A percentile compares a stretch with the other conserved stretches of the same genome.
Evolutionary conservation across 805 yeast genomes (phyloP).

Genomic region (Kazachstania taianensis): DNA sequence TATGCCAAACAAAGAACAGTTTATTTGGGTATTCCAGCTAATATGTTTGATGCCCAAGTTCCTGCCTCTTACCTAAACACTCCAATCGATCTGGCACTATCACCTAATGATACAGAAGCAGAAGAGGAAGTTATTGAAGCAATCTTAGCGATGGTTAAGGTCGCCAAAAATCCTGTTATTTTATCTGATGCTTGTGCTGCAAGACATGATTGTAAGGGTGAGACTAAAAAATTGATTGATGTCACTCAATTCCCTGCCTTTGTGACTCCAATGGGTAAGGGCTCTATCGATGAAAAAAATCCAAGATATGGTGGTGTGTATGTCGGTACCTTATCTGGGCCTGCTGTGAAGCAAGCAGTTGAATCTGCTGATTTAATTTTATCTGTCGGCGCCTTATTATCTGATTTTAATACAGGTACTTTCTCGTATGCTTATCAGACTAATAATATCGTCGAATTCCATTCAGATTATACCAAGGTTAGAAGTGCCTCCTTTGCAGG

Average conservation of each 20-base stretch:
- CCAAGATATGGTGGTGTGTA: slow-evolving; percentile 5
- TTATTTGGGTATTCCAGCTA: slow-evolving; percentile 5
- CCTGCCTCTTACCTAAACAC: not conserved
- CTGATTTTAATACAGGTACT: slow-evolving; percentile 6
- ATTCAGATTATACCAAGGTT: slow-evolving; percentile 4
- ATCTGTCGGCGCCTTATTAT: slow-evolving; percentile 5
- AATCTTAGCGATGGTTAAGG: slow-evolving; percentile 1
- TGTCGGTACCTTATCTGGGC: slow-evolving; percentile 5
- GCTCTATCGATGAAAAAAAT: slow-evolving; percentile 4
- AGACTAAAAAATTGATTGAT: slow-evolving; percentile 4
- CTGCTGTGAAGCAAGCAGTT: slow-evolving; percentile 2
- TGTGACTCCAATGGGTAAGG: slow-evolving; percentile 6
- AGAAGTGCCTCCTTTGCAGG: slow-evolving; percentile 3
- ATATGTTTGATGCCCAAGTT: slow-evolving; percentile 2
- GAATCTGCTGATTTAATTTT: slow-evolving; percentile 5
- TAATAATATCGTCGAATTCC: slow-evolving; percentile 4
- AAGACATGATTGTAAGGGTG: slow-evolving; percentile 3
- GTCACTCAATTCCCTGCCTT: slow-evolving; percentile 6
- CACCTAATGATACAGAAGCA: slow-evolving; percentile 3
- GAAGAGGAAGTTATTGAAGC: slow-evolving; percentile 3
- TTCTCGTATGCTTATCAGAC: slow-evolving; percentile 4
- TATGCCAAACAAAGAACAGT: slow-evolving; percentile 3
- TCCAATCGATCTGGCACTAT: slow-evolving; percentile 4
- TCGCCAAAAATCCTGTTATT: slow-evolving; percentile 3
- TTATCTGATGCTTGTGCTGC: slow-evolving; percentile 5